Percentiles rank a stretch among this genome's conserved stretches.
These are phyloP conservation scores for Phytophthora gonapodyides DNA, from an alignment of 352 stramenopile genomes.

Conservation along the genomic window DNA sequence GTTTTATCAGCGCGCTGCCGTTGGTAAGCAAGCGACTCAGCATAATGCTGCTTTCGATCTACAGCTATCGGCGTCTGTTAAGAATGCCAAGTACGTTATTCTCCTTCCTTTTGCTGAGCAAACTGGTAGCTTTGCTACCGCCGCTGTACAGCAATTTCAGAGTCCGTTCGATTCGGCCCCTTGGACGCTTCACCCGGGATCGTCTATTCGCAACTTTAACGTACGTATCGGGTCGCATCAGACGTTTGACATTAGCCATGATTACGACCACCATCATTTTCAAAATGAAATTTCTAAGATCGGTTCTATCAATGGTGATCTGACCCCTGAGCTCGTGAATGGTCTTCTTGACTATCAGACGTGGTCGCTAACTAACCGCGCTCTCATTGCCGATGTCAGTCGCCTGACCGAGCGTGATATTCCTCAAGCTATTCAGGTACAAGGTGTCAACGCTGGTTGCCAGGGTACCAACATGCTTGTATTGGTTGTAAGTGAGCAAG, in stretches of 20 bases:
- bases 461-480: slow-evolving; percentile 28
- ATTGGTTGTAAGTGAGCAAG: slow-evolving; percentile 21
- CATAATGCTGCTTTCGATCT: slow-evolving; percentile 3
- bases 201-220: slow-evolving; percentile 13
- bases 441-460: slow-evolving; percentile 17
- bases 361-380: slow-evolving; percentile 22
- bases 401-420: slow-evolving; percentile 22
- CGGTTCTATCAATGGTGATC: slow-evolving; percentile 27
- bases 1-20: slow-evolving; percentile 11
- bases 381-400: slow-evolving; percentile 20
- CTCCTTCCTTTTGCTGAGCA: too few species aligned
- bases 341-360: slow-evolving; percentile 33
- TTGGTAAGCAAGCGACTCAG: slow-evolving; percentile 1
- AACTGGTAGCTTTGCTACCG: background rate
- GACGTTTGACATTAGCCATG: slow-evolving; percentile 19
- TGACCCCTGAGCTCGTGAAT: slow-evolving; percentile 26
- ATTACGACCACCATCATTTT: slow-evolving; percentile 30
- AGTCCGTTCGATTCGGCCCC: slow-evolving; percentile 7
- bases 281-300: slow-evolving; percentile 28
- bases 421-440: slow-evolving; percentile 26
- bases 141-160: slow-evolving; percentile 2
- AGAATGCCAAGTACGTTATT: too few species aligned
- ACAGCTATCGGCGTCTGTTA: background rate
- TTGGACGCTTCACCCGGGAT: slow-evolving; percentile 4
- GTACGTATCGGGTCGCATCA: slow-evolving; percentile 24